Percentiles rank a stretch among this genome's conserved stretches.
phyloP scores from a whole-genome alignment of 805 yeast species.

The Lipomyces kockii region DNA sequence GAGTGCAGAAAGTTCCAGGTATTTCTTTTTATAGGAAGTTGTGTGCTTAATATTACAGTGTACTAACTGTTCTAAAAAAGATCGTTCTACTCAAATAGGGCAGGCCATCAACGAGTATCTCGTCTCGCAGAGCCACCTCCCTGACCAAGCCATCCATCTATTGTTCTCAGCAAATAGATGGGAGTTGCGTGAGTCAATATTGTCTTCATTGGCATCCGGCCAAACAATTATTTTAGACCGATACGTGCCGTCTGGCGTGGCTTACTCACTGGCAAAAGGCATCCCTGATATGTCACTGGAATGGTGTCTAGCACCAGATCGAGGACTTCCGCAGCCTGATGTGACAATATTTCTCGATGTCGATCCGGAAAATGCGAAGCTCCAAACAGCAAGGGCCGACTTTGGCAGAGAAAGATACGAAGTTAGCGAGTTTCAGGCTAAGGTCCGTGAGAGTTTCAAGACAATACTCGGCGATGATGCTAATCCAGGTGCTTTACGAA shows the following conservation, averaged over 20 bases:
- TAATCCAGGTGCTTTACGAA: conserved; percentile 11
- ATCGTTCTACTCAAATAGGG: conserved; percentile 83
- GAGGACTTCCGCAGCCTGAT: conserved; percentile 87
- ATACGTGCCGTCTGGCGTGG: conserved; percentile 90
- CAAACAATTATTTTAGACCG: conserved; percentile 74
- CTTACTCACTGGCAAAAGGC: conserved; percentile 82
- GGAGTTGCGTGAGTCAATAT: conserved; percentile 68
- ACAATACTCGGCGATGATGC: conserved; percentile 16
- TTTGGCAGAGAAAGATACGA: conserved; percentile 97
- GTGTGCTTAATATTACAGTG: background rate
- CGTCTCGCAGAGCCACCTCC: conserved; percentile 53
- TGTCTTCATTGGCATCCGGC: conserved; percentile 56
- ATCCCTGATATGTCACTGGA: conserved; percentile 56
- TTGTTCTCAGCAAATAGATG: conserved; percentile 93
- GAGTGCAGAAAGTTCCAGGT: conserved; percentile 74
- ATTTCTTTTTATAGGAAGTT: background rate
- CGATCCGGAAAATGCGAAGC: conserved; percentile 49
- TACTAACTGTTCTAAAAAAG: conserved; percentile 40
- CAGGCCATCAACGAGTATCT: conserved; percentile 74
- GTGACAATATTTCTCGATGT: conserved; percentile 75
- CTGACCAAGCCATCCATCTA: conserved; percentile 83
- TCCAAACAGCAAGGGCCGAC: conserved; percentile 60
- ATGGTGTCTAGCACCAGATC: conserved; percentile 85
- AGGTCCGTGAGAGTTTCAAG: conserved; percentile 65
- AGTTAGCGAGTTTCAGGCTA: conserved; percentile 68